Percentiles rank a stretch among this genome's conserved stretches.
Conservation (phyloP, 345 rosid species). For the Arabis hirsuta region DNA sequence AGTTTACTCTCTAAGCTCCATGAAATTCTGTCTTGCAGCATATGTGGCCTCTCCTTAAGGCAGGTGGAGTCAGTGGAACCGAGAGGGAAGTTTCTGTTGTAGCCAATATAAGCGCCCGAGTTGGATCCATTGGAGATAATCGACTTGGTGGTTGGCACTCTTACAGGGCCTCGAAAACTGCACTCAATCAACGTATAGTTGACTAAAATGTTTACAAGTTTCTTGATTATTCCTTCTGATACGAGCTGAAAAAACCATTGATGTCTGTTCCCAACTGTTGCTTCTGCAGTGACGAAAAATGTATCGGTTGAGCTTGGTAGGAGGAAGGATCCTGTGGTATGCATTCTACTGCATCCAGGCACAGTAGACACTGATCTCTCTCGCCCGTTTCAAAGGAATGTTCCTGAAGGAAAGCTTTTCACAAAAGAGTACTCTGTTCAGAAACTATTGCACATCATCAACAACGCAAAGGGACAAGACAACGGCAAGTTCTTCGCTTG, state of each 20-base stretch:
- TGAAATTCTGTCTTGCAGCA: slow-evolving; percentile 63
- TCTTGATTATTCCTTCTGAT: too few species aligned
- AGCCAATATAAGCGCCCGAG: slow-evolving; percentile 90
- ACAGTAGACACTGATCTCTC: slow-evolving; percentile 96
- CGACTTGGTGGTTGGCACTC: slow-evolving; percentile 91
- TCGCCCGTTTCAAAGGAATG: slow-evolving; percentile 78
- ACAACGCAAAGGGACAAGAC: slow-evolving; percentile 60
- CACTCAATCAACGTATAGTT: slow-evolving; percentile 90
- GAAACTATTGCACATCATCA: slow-evolving; percentile 71
- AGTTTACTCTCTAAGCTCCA: too few species aligned
- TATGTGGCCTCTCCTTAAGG: slow-evolving; percentile 93
- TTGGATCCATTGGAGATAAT: slow-evolving; percentile 88
- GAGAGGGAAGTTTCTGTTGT: slow-evolving; percentile 79
- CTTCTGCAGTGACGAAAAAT: slow-evolving; percentile 67
- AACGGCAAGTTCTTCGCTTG: slow-evolving; percentile 95
- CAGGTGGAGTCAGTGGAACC: slow-evolving; percentile 74
- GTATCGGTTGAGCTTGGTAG: slow-evolving; percentile 72
- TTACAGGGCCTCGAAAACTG: slow-evolving; percentile 86
- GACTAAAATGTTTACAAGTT: too few species aligned
- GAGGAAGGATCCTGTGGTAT: slow-evolving; percentile 74
- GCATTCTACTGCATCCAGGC: slow-evolving; percentile 93
- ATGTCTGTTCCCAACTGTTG: not conserved
- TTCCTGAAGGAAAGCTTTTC: slow-evolving; percentile 82
- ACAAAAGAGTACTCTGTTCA: slow-evolving; percentile 78
- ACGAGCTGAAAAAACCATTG: not conserved